phyloP scores from a whole-genome alignment of 1,139 yeast genomes.

The Trichomonascaceae sp. region DNA sequence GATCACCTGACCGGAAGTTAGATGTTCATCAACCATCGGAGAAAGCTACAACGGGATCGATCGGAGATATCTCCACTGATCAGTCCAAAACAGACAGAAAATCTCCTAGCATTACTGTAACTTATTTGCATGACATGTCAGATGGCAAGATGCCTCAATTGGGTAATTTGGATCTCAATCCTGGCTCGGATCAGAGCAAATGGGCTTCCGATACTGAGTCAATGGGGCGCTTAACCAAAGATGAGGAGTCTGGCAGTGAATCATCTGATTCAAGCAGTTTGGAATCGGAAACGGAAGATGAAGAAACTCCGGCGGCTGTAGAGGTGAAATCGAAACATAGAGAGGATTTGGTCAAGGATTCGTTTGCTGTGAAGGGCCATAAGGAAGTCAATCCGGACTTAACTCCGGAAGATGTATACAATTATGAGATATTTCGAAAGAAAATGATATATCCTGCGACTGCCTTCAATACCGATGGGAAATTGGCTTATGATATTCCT shows the following conservation, averaged over 20 bases:
- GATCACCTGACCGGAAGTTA: background rate
- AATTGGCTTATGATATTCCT: slow-evolving; percentile 39
- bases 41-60: background rate
- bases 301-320: slow-evolving; percentile 16
- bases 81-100: background rate
- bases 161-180: background rate
- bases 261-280: background rate
- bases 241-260: background rate
- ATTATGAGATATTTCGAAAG: slow-evolving; percentile 41
- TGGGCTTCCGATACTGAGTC: background rate
- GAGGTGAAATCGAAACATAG: slow-evolving; percentile 19
- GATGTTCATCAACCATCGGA: background rate
- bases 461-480: slow-evolving; percentile 28
- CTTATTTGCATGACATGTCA: background rate
- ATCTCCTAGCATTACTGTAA: background rate
- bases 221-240: background rate
- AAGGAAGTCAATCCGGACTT: slow-evolving; percentile 20
- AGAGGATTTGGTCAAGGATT: slow-evolving; percentile 2
- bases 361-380: slow-evolving; percentile 25
- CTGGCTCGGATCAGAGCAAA: background rate
- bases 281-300: background rate
- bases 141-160: background rate
- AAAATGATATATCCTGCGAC: slow-evolving; percentile 40
- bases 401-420: slow-evolving; percentile 46
- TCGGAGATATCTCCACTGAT: background rate